Base-by-base conservation (phyloP, 176 grass and related monocot species). In the Dendrocalamus sinicus region DNA sequence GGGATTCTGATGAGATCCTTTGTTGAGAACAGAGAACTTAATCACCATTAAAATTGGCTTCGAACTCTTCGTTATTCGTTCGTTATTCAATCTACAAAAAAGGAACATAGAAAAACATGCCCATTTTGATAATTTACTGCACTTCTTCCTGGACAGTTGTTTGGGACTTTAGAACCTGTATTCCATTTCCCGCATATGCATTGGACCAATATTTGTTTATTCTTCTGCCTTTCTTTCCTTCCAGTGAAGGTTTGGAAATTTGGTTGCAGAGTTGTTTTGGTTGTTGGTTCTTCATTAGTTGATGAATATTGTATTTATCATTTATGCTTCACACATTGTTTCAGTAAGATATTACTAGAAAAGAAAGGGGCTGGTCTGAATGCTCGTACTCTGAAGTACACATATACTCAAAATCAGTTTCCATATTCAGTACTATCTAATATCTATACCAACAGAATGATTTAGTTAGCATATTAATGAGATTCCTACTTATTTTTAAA, bases 241-340 rank as follows among this genome's bases (percentile, higher is more conserved):
- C 9, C 22, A 55, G 7, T 4, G 3, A 46, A n/a, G 41, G 45
- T 80, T 67, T 44, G n/a, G 15, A 73, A 81, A 76, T 48, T 68
- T 17, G 0, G 48, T 75, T 76, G 13, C 4, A 22, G 32, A 61
- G 13, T 35, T 12, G 9, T 72, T 15, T 69, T 28, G 50, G 28
- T 57, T 3, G 67, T 69, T 76, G 40, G 12, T 35, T 85, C 17
- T 12, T n/a, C 7, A 59, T 69, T 26, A 58, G 73, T 70, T 70
- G 65, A 68, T 22, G 15, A 69, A 58, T 46, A 2, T 4, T 41
- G 32, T 19, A 68, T 20, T 41, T 61, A 48, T 39, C 39, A 47
- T 75, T 73, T 67, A 47, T 87, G 10, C 30, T 65, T 73, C 37
- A 70, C 39, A 60, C 14, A 14, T 76, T 82, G 67, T 69, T 81